phyloP scores from a whole-genome alignment of 2,329 filamentous ascomycete genomes.

The Alternaria infectoria region DNA sequence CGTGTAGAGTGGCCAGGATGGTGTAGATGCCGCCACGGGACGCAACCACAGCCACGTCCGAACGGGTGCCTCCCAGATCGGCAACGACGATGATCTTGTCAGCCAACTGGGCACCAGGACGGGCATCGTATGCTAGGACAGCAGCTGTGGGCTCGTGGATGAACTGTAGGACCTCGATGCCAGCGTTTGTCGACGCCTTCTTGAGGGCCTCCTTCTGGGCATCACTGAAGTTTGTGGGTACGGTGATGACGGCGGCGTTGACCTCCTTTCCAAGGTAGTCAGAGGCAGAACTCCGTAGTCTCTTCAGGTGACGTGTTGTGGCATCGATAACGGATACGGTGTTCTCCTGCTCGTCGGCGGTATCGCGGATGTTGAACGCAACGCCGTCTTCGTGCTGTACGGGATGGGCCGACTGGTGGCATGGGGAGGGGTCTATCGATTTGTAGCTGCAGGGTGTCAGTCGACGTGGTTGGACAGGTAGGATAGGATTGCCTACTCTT shows the following conservation, averaged over 20 bases:
- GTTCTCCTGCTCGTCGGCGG: constrained; percentile 61
- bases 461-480: background rate
- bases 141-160: constrained; percentile 91
- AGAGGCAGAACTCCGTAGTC: constrained; percentile 80
- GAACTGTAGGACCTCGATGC: constrained; percentile 88
- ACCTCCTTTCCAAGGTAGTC: constrained; percentile 94
- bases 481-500: constrained; percentile 69
- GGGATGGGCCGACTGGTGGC: constrained; percentile 91
- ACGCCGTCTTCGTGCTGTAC: constrained; percentile 74
- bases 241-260: constrained; percentile 91
- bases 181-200: constrained; percentile 78
- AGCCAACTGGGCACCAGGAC: constrained; percentile 72
- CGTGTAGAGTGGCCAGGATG: constrained; percentile 88
- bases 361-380: constrained; percentile 84
- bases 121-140: constrained; percentile 88
- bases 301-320: constrained; percentile 81
- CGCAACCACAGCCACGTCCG: constrained; percentile 88
- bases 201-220: constrained; percentile 82
- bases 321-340: constrained; percentile 80
- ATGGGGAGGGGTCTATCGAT: constrained; percentile 93
- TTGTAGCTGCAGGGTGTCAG: constrained; percentile 69
- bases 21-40: constrained; percentile 97
- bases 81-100: constrained; percentile 94
- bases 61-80: constrained; percentile 90
- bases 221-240: constrained; percentile 92